Conservation (phyloP, 805 yeast species). For the Ogataea dorogensis region DNA sequence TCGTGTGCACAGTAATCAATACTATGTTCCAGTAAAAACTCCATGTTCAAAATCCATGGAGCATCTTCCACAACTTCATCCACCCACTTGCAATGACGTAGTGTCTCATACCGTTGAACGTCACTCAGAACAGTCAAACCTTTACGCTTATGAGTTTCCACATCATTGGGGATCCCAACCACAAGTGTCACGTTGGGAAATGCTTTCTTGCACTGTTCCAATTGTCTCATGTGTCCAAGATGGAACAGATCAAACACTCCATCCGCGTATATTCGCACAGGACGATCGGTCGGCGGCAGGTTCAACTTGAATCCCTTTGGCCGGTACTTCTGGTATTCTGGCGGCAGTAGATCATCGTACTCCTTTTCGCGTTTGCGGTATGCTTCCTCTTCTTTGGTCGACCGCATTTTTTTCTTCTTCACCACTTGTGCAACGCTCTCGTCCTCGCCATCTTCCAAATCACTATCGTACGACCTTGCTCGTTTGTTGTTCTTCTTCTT, state of each 20-base stretch:
- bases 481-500: conserved; percentile 18
- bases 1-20: conserved; percentile 98
- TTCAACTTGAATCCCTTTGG: conserved; percentile 79
- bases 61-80: conserved; percentile 94
- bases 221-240: conserved; percentile 95
- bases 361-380: conserved; percentile 48
- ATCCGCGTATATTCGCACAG: conserved; percentile 94
- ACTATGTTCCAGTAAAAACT: conserved; percentile 71
- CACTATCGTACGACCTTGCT: conserved; percentile 17
- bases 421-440: conserved; percentile 12
- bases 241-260: conserved; percentile 97
- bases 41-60: conserved; percentile 92
- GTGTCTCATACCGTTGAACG: conserved; percentile 84
- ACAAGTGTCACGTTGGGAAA: conserved; percentile 81
- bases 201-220: conserved; percentile 94
- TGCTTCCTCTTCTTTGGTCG: conserved; percentile 27
- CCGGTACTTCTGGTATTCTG: conserved; percentile 68
- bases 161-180: conserved; percentile 89
- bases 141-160: conserved; percentile 85
- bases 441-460: conserved; percentile 8
- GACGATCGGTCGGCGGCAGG: conserved; percentile 79
- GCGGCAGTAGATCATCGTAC: conserved; percentile 65
- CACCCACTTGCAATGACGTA: conserved; percentile 94
- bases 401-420: conserved; percentile 9
- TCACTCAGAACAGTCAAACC: conserved; percentile 92